Conservation (phyloP, 2,329 filamentous ascomycete genomes). For the Massarina eburnea region DNA sequence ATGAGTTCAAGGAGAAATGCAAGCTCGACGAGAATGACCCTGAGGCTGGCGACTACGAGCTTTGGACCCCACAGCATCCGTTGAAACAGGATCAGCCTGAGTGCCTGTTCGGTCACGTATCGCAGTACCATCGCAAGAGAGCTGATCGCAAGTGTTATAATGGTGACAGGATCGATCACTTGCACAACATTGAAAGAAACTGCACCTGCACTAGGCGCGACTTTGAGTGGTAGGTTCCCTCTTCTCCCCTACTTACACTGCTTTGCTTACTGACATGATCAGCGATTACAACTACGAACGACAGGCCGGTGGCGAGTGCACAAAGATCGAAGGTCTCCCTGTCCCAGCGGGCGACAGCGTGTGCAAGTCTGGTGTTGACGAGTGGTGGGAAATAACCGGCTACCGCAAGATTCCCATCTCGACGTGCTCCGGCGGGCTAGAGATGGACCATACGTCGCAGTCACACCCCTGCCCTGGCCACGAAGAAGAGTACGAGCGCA, state of each 20-base stretch:
- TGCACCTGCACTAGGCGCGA: conserved; percentile 84
- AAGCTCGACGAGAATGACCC: conserved; percentile 63
- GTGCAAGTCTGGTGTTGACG: conserved; percentile 68
- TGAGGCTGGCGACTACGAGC: conserved; percentile 71
- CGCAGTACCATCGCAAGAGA: conserved; percentile 90
- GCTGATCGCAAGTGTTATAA: conserved; percentile 79
- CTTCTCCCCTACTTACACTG: not conserved
- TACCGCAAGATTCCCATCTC: conserved; percentile 89
- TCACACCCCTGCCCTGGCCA: conserved; percentile 72
- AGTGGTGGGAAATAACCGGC: conserved; percentile 83
- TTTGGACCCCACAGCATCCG: conserved; percentile 88
- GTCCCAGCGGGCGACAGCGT: conserved; percentile 55
- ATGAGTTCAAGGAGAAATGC: conserved; percentile 67
- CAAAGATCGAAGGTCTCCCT: conserved; percentile 71
- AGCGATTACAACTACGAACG: conserved; percentile 95
- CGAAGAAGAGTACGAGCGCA: conserved; percentile 79
- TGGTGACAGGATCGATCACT: conserved; percentile 62
- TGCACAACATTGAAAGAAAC: conserved; percentile 71
- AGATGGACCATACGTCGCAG: conserved; percentile 68
- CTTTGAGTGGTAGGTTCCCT: conserved; percentile 77
- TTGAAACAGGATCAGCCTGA: conserved; percentile 71
- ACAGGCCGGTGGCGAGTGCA: conserved; percentile 74
- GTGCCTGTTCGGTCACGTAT: conserved; percentile 89
- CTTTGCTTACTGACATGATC: conserved; percentile 12
- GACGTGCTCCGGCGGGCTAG: conserved; percentile 75